Evolutionary conservation across 139 green algal genomes (phyloP).

Genomic region (Chlamydomonas incerta): DNA sequence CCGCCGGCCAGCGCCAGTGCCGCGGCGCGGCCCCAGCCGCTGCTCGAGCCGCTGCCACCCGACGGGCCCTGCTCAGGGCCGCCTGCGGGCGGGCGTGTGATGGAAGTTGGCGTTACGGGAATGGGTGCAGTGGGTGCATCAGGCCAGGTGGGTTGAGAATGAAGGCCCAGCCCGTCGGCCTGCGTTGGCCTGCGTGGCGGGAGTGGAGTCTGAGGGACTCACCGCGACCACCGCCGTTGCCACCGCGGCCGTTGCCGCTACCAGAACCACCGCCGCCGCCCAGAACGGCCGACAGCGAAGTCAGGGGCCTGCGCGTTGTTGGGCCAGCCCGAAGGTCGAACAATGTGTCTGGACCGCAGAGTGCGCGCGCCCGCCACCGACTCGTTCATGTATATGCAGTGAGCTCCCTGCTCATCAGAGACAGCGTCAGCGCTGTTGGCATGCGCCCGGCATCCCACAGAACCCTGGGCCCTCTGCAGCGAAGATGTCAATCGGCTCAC

Average conservation of each 20-base stretch:
- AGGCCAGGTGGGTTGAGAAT: too few relatives aligned
- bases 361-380: too few relatives aligned
- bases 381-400: too few relatives aligned
- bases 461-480: background rate
- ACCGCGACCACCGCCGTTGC: background rate
- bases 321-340: too few relatives aligned
- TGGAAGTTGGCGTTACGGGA: too few relatives aligned
- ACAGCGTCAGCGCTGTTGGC: too few relatives aligned
- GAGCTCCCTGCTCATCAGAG: too few relatives aligned
- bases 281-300: background rate
- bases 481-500: too few relatives aligned
- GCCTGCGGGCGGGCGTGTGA: background rate
- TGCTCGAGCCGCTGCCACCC: background rate
- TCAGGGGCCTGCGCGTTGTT: background rate
- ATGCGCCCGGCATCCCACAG: too few relatives aligned
- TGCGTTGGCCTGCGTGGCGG: background rate
- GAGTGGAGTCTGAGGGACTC: background rate
- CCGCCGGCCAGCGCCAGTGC: conserved; percentile 1
- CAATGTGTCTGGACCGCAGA: too few relatives aligned
- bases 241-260: background rate
- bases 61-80: background rate
- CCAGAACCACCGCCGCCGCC: background rate
- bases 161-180: too few relatives aligned
- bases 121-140: too few relatives aligned
- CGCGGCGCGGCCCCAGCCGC: conserved; percentile 7